Percentiles rank a stretch among this genome's conserved stretches.
phyloP scores from a whole-genome alignment of 75 land plant species.

The Pinus taeda region DNA sequence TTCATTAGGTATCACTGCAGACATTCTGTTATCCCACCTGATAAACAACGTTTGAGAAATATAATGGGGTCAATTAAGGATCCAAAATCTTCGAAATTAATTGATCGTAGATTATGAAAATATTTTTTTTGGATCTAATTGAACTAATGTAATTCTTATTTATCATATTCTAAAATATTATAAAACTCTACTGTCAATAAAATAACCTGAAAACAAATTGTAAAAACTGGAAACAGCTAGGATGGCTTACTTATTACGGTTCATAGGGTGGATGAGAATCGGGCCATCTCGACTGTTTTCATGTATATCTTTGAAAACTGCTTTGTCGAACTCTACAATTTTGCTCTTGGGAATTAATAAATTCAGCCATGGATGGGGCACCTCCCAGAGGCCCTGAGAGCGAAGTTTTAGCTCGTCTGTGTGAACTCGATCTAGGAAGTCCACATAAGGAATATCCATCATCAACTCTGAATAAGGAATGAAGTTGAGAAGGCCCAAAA shows the following conservation, averaged over 20 bases:
- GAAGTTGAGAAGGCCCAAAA: slow-evolving; percentile 20
- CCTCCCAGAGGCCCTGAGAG: slow-evolving; percentile 25
- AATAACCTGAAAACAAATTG: too few relatives aligned
- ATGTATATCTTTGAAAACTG: slow-evolving; percentile 24
- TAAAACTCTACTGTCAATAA: too few relatives aligned
- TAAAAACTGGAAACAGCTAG: neutral
- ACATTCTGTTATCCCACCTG: slow-evolving; percentile 73
- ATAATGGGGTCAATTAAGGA: too few relatives aligned
- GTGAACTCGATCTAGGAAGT: slow-evolving; percentile 40
- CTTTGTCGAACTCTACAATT: slow-evolving; percentile 26
- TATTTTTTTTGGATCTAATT: too few relatives aligned
- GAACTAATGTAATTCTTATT: too few relatives aligned
- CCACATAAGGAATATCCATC: slow-evolving; percentile 27
- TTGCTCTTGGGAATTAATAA: slow-evolving; percentile 26
- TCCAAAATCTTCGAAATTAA: too few relatives aligned
- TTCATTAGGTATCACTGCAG: slow-evolving; percentile 64
- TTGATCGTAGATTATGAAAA: too few relatives aligned
- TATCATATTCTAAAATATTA: too few relatives aligned
- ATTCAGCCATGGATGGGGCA: slow-evolving; percentile 34
- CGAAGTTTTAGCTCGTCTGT: slow-evolving; percentile 21
- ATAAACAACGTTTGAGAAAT: neutral
- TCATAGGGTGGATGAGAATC: slow-evolving; percentile 34
- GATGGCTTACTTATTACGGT: slow-evolving; percentile 30
- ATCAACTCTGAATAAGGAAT: slow-evolving; percentile 19
- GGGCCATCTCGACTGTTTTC: slow-evolving; percentile 20